Evolutionary conservation across 2,329 filamentous ascomycete species (phyloP).

Genomic region (Pseudopyricularia javanii): DNA sequence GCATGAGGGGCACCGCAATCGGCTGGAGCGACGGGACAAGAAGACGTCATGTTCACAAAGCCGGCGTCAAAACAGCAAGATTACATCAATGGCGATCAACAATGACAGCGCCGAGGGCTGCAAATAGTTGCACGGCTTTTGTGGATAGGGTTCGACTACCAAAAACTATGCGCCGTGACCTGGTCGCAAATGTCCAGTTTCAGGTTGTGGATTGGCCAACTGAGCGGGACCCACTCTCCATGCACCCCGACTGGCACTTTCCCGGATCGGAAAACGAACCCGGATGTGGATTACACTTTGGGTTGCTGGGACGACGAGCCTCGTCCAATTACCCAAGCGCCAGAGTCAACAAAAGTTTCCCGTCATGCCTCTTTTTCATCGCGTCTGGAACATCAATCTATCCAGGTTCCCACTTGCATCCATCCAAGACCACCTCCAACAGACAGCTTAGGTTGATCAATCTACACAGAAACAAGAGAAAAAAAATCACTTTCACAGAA

Average conservation of each 20-base stretch:
- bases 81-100: background rate
- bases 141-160: background rate
- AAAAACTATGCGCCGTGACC: background rate
- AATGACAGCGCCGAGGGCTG: background rate
- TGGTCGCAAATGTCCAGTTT: background rate
- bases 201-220: background rate
- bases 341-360: background rate
- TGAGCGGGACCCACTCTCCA: background rate
- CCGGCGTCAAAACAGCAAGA: background rate
- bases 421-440: background rate
- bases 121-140: background rate
- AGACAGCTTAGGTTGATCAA: too few species aligned
- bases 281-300: background rate
- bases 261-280: background rate
- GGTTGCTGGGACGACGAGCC: background rate
- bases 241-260: background rate
- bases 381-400: background rate
- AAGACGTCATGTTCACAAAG: background rate
- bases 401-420: background rate
- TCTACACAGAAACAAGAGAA: background rate
- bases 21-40: background rate
- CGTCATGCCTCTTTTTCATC: background rate
- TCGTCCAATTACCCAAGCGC: background rate
- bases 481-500: background rate
- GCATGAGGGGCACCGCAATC: too few species aligned